phyloP scores from a whole-genome alignment of 2,329 filamentous ascomycete genomes.

The Penicillium brasilianum region DNA sequence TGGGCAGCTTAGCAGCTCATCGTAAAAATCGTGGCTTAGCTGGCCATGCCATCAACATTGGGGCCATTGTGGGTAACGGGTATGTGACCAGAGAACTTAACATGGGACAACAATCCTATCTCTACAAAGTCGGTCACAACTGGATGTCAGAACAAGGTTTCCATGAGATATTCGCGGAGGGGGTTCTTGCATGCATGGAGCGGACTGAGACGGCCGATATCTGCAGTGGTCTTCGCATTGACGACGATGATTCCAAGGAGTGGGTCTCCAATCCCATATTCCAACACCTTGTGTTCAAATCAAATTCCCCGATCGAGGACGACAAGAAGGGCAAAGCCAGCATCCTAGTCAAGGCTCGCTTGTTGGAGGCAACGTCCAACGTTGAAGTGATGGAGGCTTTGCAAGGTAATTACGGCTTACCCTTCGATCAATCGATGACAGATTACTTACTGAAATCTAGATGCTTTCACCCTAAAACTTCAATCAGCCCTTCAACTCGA shows the following conservation, averaged over 20 bases:
- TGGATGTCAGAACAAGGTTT: constrained; percentile 40
- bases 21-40: constrained; percentile 24
- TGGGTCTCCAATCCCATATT: constrained; percentile 31
- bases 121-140: constrained; percentile 29
- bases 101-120: constrained; percentile 31
- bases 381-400: constrained; percentile 20
- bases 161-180: constrained; percentile 39
- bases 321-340: constrained; percentile 24
- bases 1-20: constrained; percentile 37
- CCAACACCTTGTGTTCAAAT: constrained; percentile 28
- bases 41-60: constrained; percentile 29
- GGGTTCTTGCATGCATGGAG: constrained; percentile 31
- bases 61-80: constrained; percentile 26
- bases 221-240: constrained; percentile 30
- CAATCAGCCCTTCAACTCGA: constrained; percentile 27
- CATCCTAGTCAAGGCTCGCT: constrained; percentile 19
- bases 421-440: too few relatives aligned
- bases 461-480: constrained; percentile 25
- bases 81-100: constrained; percentile 29
- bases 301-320: constrained; percentile 12
- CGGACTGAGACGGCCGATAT: constrained; percentile 16
- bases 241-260: constrained; percentile 30
- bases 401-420: constrained; percentile 15
- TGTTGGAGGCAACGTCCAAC: constrained; percentile 23
- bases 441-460: constrained; percentile 7